Base-by-base conservation (phyloP, 306 rosid genomes). In the Sindora glabra region DNA sequence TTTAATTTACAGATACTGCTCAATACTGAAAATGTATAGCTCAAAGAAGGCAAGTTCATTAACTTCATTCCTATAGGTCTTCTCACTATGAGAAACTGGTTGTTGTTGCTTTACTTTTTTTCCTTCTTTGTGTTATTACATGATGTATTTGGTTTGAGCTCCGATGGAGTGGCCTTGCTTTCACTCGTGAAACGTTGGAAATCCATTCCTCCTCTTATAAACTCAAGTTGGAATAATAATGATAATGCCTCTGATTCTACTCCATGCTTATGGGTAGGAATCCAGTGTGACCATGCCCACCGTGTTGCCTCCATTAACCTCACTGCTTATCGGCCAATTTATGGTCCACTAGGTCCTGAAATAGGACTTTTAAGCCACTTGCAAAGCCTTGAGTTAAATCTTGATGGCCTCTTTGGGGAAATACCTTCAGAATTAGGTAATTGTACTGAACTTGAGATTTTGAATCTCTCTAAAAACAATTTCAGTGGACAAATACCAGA, bases 211-310 rank as follows among this genome's bases (percentile, higher is more conserved):
- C 5, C 82, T 22, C 34, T 68, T 55, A 55, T 84, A 13, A 52
- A 13, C 21, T 76, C 77, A 12, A 49, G 61, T 50, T 85, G 92
- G 88, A 78, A 74, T 37, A n/a, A n/a, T n/a, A n/a, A n/a, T n/a
- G n/a, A n/a, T n/a, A n/a, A n/a, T n/a, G 65, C 50, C 8, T 81
- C 79, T 26, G 64, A 81, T 76, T 64, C 83, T 71, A 67, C 75
- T 36, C 81, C 85, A 3, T 85, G 87, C 59, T 67, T 64, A 23
- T 81, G 88, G 92, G 59, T 15, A 3, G 92, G 87, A 60, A 58
- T 85, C 23, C 9, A 44, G 12, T 81, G 91, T 24, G 81, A 68
- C 71, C 13, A 11, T 33, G 32, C 63, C 67, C 64, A 23, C 17
- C 26, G 32, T 48, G 81, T 81, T 9, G 4, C 68, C 46, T 39